Percentiles rank a stretch among this genome's conserved stretches.
These are phyloP conservation scores for Rhynchospora pubera DNA, from an alignment of 176 grass and related monocot genomes.

Conservation along the genomic window DNA sequence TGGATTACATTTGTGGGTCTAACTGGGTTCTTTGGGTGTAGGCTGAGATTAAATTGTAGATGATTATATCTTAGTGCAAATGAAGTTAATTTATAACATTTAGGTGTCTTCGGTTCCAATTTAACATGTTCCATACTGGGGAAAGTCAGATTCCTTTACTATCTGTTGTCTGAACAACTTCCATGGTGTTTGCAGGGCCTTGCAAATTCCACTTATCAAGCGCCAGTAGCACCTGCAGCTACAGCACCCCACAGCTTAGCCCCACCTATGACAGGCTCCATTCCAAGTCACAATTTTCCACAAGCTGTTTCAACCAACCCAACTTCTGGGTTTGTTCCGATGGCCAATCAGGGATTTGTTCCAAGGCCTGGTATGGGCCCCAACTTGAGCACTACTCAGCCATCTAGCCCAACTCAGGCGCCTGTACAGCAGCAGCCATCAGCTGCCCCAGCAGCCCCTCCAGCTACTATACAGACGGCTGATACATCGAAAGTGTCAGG, in stretches of 20 bases:
- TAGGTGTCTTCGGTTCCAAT: not conserved
- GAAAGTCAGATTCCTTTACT: not conserved
- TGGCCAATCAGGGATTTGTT: constrained; percentile 58
- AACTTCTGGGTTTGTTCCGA: constrained; percentile 50
- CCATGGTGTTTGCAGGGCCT: constrained; percentile 8
- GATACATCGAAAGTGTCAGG: constrained; percentile 95
- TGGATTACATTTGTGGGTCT: not conserved
- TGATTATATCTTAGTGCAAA: not conserved
- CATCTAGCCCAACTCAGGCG: constrained; percentile 69
- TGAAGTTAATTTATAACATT: not conserved
- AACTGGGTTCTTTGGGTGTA: not conserved
- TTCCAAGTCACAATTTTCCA: constrained; percentile 47
- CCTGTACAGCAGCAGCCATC: constrained; percentile 32
- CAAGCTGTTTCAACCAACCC: constrained; percentile 43
- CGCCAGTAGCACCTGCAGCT: constrained; percentile 32
- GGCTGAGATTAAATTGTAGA: not conserved
- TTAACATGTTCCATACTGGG: not conserved
- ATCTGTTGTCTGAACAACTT: not conserved
- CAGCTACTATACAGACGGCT: constrained; percentile 74
- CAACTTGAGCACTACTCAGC: constrained; percentile 51
- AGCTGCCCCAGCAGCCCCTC: constrained; percentile 50
- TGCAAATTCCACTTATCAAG: constrained; percentile 34
- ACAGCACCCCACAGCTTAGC: constrained; percentile 40
- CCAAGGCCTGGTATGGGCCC: constrained; percentile 50
- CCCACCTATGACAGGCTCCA: constrained; percentile 27